Evolutionary conservation across 495 filamentous ascomycete genomes (phyloP).

Genomic region (Aspergillus heteromorphus): DNA sequence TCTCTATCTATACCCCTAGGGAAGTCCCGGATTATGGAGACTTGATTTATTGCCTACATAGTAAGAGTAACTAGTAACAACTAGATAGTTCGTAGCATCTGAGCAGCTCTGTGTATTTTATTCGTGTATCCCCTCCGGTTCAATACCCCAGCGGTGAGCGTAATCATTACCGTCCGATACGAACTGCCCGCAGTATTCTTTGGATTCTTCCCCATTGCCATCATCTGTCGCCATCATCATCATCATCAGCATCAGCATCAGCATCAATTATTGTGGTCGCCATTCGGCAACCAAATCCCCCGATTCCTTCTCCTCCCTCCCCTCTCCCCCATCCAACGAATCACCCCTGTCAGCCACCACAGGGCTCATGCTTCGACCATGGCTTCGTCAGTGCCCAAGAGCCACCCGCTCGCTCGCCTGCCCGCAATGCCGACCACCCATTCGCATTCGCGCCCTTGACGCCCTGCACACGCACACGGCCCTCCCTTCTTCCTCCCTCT

Average conservation of each 20-base stretch:
- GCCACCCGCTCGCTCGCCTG: slow-evolving; percentile 24
- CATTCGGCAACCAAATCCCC: background rate
- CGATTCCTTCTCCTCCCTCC: background rate
- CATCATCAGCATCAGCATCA: background rate
- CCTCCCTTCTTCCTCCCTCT: slow-evolving; percentile 9
- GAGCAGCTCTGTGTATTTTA: no score
- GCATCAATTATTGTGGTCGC: background rate
- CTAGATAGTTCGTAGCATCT: no score
- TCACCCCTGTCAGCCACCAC: background rate
- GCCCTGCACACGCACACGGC: no score
- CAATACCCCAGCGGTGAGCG: background rate
- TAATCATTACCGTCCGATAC: background rate
- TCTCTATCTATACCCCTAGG: no score
- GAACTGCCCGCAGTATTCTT: background rate
- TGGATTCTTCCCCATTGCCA: background rate
- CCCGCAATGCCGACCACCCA: slow-evolving; percentile 11
- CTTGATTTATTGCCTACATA: no score
- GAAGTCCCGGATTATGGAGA: no score
- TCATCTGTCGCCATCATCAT: background rate
- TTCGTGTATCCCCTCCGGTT: background rate
- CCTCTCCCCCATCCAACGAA: background rate
- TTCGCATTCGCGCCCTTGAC: background rate
- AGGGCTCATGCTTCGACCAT: slow-evolving; percentile 33
- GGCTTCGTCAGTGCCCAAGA: slow-evolving; percentile 25
- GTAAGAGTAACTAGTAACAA: no score